These are phyloP conservation scores for Cystobasidiaceae sp. DNA, from an alignment of 1,284 basidiomycete genomes.

Conservation along the genomic window DNA sequence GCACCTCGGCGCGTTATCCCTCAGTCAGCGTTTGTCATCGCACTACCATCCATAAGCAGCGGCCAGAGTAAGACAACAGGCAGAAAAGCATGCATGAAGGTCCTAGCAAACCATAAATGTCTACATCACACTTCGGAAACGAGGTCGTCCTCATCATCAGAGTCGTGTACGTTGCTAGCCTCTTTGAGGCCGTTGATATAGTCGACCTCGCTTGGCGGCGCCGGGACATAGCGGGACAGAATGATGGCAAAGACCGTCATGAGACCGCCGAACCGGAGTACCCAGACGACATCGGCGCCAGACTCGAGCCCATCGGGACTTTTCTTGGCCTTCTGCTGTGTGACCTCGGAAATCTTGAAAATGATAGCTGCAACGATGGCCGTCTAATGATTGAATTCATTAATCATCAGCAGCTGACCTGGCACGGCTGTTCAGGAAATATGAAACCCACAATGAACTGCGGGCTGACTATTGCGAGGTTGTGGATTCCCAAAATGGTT, in stretches of 20 bases:
- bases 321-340: background rate
- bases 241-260: conserved; percentile 43
- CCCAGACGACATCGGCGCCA: conserved; percentile 46
- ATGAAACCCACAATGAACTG: conserved; percentile 38
- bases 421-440: background rate
- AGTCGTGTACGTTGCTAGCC: conserved; percentile 8
- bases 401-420: background rate
- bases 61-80: no score
- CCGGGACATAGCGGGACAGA: conserved; percentile 21
- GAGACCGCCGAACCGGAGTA: conserved; percentile 46
- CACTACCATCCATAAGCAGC: no score
- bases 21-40: no score
- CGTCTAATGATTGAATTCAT: conserved; percentile 21
- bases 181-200: conserved; percentile 23
- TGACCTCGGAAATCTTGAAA: conserved; percentile 40
- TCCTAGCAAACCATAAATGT: background rate
- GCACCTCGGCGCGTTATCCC: no score
- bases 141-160: conserved; percentile 7
- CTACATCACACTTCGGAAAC: no score
- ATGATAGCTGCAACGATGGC: conserved; percentile 46
- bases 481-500: conserved; percentile 43
- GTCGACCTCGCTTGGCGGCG: conserved; percentile 29
- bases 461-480: conserved; percentile 40
- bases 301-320: conserved; percentile 9
- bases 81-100: no score